A percentile compares a stretch with the other conserved stretches of the same genome.
Conservation (phyloP, 106 monocot species). For the Dendrobium catenatum region DNA sequence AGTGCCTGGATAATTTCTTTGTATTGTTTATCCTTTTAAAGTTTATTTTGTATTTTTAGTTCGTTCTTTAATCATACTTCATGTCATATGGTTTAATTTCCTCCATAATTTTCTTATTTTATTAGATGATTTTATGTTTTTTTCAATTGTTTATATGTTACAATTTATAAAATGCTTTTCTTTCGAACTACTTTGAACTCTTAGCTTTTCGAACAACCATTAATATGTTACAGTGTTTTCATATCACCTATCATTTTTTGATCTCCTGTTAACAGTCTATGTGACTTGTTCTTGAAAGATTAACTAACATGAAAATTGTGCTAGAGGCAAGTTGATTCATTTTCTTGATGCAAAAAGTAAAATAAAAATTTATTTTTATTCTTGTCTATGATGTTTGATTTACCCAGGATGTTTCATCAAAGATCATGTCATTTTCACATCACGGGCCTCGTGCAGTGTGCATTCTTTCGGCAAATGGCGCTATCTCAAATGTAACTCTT, state of each 20-base stretch:
- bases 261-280: not conserved
- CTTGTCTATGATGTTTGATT: not conserved
- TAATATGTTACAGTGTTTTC: too few species aligned
- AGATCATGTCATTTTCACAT: constrained; percentile 70
- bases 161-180: not conserved
- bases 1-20: too few species aligned
- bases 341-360: not conserved
- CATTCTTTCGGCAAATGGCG: constrained; percentile 63
- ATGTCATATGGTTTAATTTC: not conserved
- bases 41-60: not conserved
- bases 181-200: not conserved
- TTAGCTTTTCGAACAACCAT: not conserved
- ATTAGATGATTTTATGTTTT: not conserved
- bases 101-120: not conserved
- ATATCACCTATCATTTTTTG: not conserved
- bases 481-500: constrained; percentile 68
- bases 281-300: not conserved
- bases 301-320: not conserved
- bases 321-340: not conserved
- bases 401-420: constrained; percentile 53
- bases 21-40: not conserved
- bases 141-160: not conserved
- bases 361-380: not conserved
- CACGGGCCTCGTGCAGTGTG: constrained; percentile 61
- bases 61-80: not conserved